Evolutionary conservation across 768 basidiomycete species (phyloP), one percentile per base, ranked within the genome.

Genomic region (Pholiota microspora): DNA sequence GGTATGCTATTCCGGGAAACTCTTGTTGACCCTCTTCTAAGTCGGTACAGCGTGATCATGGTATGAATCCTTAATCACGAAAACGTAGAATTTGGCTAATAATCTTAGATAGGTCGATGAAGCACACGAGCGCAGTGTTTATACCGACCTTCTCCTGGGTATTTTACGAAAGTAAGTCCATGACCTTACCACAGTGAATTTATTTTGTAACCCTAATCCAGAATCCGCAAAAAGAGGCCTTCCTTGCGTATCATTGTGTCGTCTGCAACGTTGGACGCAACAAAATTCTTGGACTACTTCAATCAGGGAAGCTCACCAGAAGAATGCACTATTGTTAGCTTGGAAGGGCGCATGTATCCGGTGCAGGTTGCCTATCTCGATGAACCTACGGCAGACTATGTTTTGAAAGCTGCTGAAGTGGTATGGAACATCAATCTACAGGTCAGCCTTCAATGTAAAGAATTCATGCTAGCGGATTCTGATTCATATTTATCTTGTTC

Each of bases 1-100:
- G 97, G 97, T 42, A 95, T 98, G 86, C 84, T 99, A 32, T 98
- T 98, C 68, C 84, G 95, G 55, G 95, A 98, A 72, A 88, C 88
- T 21, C 80, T 98, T 63, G 76, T 94, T 32, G 96, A 99, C 66
- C 97, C 97, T 15, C 70, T 98, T 25, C 78, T 99, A 49, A 92
- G 88, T 66, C 85, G 88, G 23, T 98, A 95, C 64, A 96, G 93
- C 64, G 93, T 94, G 8, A 89, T 98, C 57, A 98, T 99, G 94
- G 94, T 89, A 60, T 23, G 54, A 27, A 12, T 53, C 15, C 34
- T 53, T n/a, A n/a, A 42, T n/a, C 23, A 5, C 40, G 16, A 10
- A 12, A 21, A 34, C 35, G n/a, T 45, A 57, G 54, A 49, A 36
- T 21, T 53, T 29, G 12, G 10, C 34, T 49, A 12, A 36, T 49